These are phyloP conservation scores for Sarcodon sp. DNA, from an alignment of 768 basidiomycete genomes.

Conservation along the genomic window DNA sequence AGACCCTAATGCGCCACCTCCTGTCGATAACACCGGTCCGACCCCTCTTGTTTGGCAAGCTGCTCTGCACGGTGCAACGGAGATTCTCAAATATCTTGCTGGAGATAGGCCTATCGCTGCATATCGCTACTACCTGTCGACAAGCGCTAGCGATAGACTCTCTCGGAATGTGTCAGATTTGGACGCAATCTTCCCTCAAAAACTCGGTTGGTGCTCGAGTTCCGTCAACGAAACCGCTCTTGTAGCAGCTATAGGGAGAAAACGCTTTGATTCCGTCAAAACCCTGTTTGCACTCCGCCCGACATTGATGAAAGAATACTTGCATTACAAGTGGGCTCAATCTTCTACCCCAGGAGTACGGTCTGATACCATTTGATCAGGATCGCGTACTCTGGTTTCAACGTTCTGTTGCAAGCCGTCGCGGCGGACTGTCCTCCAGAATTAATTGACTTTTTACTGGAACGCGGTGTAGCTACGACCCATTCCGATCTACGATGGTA, in stretches of 20 bases:
- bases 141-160: slow-evolving; percentile 24
- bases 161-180: slow-evolving; percentile 25
- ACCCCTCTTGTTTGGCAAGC: slow-evolving; percentile 31
- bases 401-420: slow-evolving; percentile 30
- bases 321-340: slow-evolving; percentile 28
- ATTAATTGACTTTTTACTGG: slow-evolving; percentile 37
- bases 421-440: slow-evolving; percentile 13
- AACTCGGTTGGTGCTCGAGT: slow-evolving; percentile 38
- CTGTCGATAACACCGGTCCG: neutral
- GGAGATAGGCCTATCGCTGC: slow-evolving; percentile 33
- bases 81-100: slow-evolving; percentile 33
- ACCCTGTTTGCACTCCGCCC: slow-evolving; percentile 29
- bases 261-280: slow-evolving; percentile 27
- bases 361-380: neutral
- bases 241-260: slow-evolving; percentile 26
- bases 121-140: slow-evolving; percentile 34
- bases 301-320: slow-evolving; percentile 23
- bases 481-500: slow-evolving; percentile 34
- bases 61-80: slow-evolving; percentile 13
- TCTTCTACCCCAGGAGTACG: neutral
- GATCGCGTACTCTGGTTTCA: slow-evolving; percentile 18
- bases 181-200: slow-evolving; percentile 27
- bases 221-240: slow-evolving; percentile 39
- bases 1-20: slow-evolving; percentile 28
- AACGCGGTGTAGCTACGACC: slow-evolving; percentile 28